Evolutionary conservation across 2,329 filamentous ascomycete species (phyloP), one percentile per base, ranked within the genome.

Genomic region (Alternaria incomplexa): DNA sequence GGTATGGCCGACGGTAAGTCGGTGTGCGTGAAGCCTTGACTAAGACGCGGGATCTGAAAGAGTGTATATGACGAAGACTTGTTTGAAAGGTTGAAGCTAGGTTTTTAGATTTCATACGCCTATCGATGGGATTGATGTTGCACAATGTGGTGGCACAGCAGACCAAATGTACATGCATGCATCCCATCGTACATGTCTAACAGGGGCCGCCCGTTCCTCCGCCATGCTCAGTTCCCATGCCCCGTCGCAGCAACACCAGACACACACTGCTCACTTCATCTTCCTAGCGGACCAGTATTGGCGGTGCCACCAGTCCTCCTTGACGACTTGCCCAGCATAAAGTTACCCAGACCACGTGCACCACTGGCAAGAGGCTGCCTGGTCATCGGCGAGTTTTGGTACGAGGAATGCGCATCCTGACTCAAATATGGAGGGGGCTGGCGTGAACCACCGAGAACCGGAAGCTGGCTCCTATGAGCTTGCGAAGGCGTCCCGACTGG

Each of bases 281-380:
- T 46, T 22, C 64, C 62, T 26, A 73, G 36, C 22, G 56, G 65
- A 20, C 66, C 63, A 48, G 30, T 55, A 13, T 68, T 68, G 2
- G 15, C 44, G n/a, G 32, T 28, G 10, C 54, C 62, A 6, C 64
- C 66, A 51, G 40, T 25, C 43, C 65, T 76, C 59, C 76, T 78
- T 5, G 77, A 75, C 20, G 72, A 54, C 56, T 79, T 80, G 1
- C n/a, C 15, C 8, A 78, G 70, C 22, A 73, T 68, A 59, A 78
- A 77, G 20, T 67, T 73, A n/a, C 68, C 69, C 26, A 71, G 59
- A 11, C 63, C 63, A 13, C 64, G 58, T 20, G 65, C 54, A 17
- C 71, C 68, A 15, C 50, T 67, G n/a, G 69, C 66, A 5, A 82
- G 59, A 12, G 77, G 70, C 43, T 78, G 78, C 48, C 79, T 72